Conservation (phyloP, 495 filamentous ascomycete genomes). For the Penicillium flavigenum region DNA sequence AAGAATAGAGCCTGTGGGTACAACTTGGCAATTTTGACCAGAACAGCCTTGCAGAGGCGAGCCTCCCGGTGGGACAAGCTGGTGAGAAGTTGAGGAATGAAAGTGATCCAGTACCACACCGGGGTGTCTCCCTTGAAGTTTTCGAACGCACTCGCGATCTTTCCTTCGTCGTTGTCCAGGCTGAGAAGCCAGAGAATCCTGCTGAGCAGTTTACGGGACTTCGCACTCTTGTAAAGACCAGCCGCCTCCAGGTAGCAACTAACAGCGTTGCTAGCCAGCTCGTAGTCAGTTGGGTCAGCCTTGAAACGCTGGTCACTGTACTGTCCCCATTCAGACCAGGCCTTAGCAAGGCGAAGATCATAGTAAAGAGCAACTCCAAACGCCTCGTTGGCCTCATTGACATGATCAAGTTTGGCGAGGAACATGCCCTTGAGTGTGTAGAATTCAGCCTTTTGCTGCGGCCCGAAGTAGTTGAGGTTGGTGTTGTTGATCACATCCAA, state of each 20-base stretch:
- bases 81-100: constrained; percentile 91
- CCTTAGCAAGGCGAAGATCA: constrained; percentile 91
- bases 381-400: constrained; percentile 86
- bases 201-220: constrained; percentile 92
- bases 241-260: constrained; percentile 97
- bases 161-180: constrained; percentile 81
- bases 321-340: constrained; percentile 99
- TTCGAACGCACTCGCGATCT: constrained; percentile 77
- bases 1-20: constrained; percentile 96
- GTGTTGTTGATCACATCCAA: constrained; percentile 99
- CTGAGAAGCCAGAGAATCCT: constrained; percentile 95
- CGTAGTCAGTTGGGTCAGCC: constrained; percentile 73
- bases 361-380: constrained; percentile 94
- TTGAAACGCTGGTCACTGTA: constrained; percentile 97
- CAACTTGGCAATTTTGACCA: constrained; percentile 89
- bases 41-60: constrained; percentile 73
- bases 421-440: constrained; percentile 99
- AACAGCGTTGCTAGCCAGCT: constrained; percentile 81
- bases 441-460: constrained; percentile 96
- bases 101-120: constrained; percentile 99
- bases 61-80: constrained; percentile 89
- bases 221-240: constrained; percentile 92
- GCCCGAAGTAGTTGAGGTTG: constrained; percentile 95
- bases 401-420: constrained; percentile 84
- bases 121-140: constrained; percentile 94